Percentiles rank a stretch among this genome's conserved stretches.
Conservation (phyloP, 352 stramenopile genomes). For the Blastocystis hominis region DNA sequence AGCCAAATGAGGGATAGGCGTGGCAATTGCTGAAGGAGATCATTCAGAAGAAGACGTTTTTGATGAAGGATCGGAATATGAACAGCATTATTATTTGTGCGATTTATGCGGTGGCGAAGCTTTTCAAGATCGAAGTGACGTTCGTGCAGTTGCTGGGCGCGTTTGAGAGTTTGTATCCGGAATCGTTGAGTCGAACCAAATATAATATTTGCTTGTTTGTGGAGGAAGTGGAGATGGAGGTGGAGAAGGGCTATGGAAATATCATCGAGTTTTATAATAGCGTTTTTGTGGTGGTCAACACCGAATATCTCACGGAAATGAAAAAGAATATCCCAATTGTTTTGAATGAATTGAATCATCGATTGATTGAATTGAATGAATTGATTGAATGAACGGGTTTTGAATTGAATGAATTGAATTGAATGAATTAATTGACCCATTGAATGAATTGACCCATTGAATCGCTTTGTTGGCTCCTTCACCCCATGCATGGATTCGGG, state of each 20-base stretch:
- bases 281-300: conserved; percentile 23
- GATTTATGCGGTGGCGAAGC: conserved; percentile 7
- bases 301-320: conserved; percentile 3
- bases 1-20: not conserved
- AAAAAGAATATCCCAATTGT: not conserved
- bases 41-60: not conserved
- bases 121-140: not conserved
- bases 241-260: not conserved
- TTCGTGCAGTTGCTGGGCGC: conserved; percentile 1
- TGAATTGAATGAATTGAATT: not conserved
- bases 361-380: no score
- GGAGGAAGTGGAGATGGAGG: not conserved
- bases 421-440: not conserved
- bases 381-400: no score
- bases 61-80: not conserved
- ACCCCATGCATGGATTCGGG: not conserved
- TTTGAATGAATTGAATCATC: no score
- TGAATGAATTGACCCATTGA: no score
- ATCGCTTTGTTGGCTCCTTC: not conserved
- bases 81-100: conserved; percentile 6
- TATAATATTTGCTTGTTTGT: not conserved
- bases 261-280: conserved; percentile 47
- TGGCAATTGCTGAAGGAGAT: conserved; percentile 21
- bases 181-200: not conserved
- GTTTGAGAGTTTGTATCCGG: not conserved